phyloP scores from a whole-genome alignment of 2,329 filamentous ascomycete species.

The Aspergillus ochraceoroseus region DNA sequence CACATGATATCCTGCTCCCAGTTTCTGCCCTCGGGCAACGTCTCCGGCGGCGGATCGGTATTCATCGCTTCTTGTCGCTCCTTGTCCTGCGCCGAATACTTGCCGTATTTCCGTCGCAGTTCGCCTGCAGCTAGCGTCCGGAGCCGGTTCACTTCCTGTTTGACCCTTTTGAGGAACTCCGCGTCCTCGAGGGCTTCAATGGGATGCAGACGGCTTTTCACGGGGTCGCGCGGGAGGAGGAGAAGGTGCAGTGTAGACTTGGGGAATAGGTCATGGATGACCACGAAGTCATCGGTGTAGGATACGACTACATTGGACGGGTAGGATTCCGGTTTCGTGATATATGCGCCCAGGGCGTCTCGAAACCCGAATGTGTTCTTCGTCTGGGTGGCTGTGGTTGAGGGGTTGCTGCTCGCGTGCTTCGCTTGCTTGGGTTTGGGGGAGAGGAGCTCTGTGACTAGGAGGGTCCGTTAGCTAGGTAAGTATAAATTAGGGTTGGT shows the following conservation, averaged over 20 bases:
- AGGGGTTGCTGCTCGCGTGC: too few species aligned
- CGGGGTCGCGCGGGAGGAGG: conserved; percentile 69
- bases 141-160: conserved; percentile 57
- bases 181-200: conserved; percentile 69
- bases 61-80: conserved; percentile 62
- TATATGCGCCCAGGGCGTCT: conserved; percentile 63
- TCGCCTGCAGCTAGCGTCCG: conserved; percentile 66
- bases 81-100: conserved; percentile 58
- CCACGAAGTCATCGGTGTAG: conserved; percentile 64
- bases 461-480: background rate
- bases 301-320: conserved; percentile 59
- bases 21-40: conserved; percentile 67
- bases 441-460: conserved; percentile 54
- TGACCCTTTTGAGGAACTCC: conserved; percentile 62
- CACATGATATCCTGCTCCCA: conserved; percentile 70
- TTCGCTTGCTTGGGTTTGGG: conserved; percentile 44
- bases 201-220: conserved; percentile 62
- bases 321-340: conserved; percentile 57
- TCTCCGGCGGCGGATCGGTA: conserved; percentile 45
- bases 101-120: conserved; percentile 64
- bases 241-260: conserved; percentile 83
- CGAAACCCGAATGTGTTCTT: conserved; percentile 42
- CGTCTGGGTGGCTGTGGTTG: conserved; percentile 19
- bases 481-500: too few species aligned
- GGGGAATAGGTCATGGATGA: conserved; percentile 77